These are phyloP conservation scores for Aegilops sharonensis DNA, from an alignment of 176 grass and related monocot genomes.

Conservation along the genomic window DNA sequence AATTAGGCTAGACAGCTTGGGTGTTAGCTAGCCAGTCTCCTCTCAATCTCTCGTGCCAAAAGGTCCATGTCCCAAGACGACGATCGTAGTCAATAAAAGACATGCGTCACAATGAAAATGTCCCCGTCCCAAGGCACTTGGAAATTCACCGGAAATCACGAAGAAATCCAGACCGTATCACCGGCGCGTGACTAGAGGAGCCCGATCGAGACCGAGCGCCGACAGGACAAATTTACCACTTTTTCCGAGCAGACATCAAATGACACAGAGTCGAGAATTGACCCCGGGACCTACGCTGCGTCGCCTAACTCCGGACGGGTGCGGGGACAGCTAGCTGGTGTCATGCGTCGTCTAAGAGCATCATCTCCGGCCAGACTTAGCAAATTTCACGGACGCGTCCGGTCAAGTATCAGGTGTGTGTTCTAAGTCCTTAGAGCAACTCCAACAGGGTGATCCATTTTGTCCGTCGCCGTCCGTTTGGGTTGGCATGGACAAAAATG, in stretches of 20 bases:
- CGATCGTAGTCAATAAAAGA: too few relatives aligned
- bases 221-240: background rate
- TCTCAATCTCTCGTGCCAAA: background rate
- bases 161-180: background rate
- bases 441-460: too few relatives aligned
- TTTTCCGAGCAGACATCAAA: background rate
- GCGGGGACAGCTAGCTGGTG: background rate
- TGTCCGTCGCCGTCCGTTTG: too few relatives aligned
- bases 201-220: background rate
- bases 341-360: background rate
- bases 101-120: background rate
- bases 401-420: too few relatives aligned
- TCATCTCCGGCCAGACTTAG: too few relatives aligned
- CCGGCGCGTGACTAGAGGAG: too few relatives aligned
- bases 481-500: too few relatives aligned
- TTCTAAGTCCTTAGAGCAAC: too few relatives aligned
- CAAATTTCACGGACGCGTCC: too few relatives aligned
- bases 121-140: conserved; percentile 16
- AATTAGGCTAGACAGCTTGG: too few relatives aligned
- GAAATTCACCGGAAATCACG: background rate
- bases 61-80: conserved; percentile 8
- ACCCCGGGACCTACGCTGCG: background rate
- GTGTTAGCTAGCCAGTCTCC: too few relatives aligned
- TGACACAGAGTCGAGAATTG: background rate
- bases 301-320: conserved; percentile 24